Conservation (phyloP, 805 yeast species). For the Saccharomycopsis guyanensis region DNA sequence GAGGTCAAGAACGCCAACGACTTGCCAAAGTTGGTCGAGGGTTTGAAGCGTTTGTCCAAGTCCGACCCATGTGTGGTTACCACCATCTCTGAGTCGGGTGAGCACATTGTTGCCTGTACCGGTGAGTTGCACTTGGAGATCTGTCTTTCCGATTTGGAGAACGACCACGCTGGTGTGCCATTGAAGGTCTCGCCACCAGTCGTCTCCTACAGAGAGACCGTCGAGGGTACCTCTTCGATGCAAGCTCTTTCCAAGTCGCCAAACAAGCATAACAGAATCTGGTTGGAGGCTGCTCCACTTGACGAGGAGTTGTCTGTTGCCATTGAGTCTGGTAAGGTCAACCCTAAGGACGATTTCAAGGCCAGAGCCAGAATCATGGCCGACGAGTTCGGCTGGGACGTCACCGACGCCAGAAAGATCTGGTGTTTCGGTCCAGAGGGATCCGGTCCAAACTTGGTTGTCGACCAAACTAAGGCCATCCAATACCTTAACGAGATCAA, state of each 20-base stretch:
- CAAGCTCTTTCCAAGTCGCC: constrained; percentile 98
- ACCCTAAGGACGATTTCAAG: constrained; percentile 97
- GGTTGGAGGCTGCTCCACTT: constrained; percentile 94
- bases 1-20: constrained; percentile 99
- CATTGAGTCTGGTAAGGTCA: constrained; percentile 86
- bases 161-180: constrained; percentile 99
- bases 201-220: constrained; percentile 98
- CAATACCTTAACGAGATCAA: constrained; percentile 98
- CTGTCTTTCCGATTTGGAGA: constrained; percentile 90
- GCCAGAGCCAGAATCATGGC: constrained; percentile 98
- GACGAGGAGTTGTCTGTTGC: constrained; percentile 89
- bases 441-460: constrained; percentile 96
- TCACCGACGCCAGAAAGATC: constrained; percentile 99
- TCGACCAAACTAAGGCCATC: constrained; percentile 99
- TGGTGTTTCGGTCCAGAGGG: constrained; percentile 99
- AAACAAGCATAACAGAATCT: constrained; percentile 99
- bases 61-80: constrained; percentile 98
- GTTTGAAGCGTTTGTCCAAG: constrained; percentile 99
- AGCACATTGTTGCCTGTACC: constrained; percentile 99
- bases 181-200: constrained; percentile 96
- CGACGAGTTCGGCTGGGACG: constrained; percentile 99
- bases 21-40: constrained; percentile 98
- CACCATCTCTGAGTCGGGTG: constrained; percentile 89
- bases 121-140: constrained; percentile 99
- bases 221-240: constrained; percentile 87